phyloP scores from a whole-genome alignment of 192 early-diverging fungal species.

The Entomortierella lignicola region DNA sequence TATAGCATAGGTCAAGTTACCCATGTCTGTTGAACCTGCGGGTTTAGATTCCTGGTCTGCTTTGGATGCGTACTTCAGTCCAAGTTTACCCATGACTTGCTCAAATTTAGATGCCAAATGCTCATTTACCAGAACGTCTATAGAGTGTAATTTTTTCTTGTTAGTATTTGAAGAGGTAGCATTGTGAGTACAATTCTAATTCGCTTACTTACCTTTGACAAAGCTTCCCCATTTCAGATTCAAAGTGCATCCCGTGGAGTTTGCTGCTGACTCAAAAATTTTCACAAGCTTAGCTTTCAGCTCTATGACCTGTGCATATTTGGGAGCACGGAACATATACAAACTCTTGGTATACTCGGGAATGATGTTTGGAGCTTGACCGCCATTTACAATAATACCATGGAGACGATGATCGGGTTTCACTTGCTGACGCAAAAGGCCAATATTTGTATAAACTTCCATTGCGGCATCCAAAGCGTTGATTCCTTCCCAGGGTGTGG shows the following conservation, averaged over 20 bases:
- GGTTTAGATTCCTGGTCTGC: slow-evolving; percentile 49
- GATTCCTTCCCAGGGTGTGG: slow-evolving; percentile 64
- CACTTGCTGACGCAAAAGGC: slow-evolving; percentile 80
- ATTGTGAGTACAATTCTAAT: not conserved
- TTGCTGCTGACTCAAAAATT: slow-evolving; percentile 73
- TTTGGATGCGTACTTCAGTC: slow-evolving; percentile 41
- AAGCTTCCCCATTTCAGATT: slow-evolving; percentile 60
- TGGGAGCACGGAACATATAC: slow-evolving; percentile 73
- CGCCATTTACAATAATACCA: slow-evolving; percentile 83
- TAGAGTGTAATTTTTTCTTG: not conserved
- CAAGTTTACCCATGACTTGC: slow-evolving; percentile 58
- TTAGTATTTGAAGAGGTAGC: not conserved
- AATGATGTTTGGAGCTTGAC: slow-evolving; percentile 69
- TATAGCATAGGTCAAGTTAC: slow-evolving; percentile 74
- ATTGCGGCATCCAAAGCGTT: slow-evolving; percentile 87
- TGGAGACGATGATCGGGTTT: slow-evolving; percentile 73
- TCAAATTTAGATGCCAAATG: slow-evolving; percentile 62
- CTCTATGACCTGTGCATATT: slow-evolving; percentile 57
- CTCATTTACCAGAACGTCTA: slow-evolving; percentile 72
- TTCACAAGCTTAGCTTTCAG: slow-evolving; percentile 63
- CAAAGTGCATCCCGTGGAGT: slow-evolving; percentile 75
- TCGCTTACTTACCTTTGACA: slow-evolving; percentile 59
- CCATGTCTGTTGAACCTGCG: slow-evolving; percentile 76
- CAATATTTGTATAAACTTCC: slow-evolving; percentile 70
- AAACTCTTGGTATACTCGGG: slow-evolving; percentile 70